Evolutionary conservation across 2,329 filamentous ascomycete genomes (phyloP).

Genomic region (Paradendryphiella salina): DNA sequence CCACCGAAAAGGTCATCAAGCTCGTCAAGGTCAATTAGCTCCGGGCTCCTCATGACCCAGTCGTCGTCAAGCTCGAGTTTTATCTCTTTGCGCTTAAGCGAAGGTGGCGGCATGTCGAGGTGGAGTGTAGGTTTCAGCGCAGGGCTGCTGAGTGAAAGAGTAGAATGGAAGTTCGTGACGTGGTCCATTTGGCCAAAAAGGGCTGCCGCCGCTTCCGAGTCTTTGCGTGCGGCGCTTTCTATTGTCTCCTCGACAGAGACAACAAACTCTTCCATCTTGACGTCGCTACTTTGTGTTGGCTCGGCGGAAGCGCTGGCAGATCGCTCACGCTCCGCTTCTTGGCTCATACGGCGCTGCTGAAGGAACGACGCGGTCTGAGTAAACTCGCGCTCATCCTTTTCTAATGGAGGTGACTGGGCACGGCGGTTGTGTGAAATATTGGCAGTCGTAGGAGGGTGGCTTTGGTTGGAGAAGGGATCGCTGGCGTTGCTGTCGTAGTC

Average conservation of each 20-base stretch:
- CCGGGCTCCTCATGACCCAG: conserved; percentile 66
- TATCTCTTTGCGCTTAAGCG: conserved; percentile 38
- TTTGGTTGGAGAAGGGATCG: conserved; percentile 61
- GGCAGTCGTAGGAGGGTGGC: conserved; percentile 47
- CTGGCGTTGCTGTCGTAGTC: conserved; percentile 74
- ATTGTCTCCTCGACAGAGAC: conserved; percentile 51
- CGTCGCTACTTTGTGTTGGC: conserved; percentile 33
- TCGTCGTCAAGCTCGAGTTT: conserved; percentile 39
- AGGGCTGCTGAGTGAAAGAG: conserved; percentile 50
- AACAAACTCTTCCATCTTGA: conserved; percentile 45
- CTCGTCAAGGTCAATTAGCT: conserved; percentile 90
- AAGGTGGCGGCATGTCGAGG: conserved; percentile 40
- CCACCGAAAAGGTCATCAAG: conserved; percentile 50
- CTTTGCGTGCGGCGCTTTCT: conserved; percentile 55
- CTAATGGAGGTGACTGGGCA: conserved; percentile 82
- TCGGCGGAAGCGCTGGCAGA: conserved; percentile 47
- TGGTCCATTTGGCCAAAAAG: conserved; percentile 54
- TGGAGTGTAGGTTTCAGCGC: conserved; percentile 48
- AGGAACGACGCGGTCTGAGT: conserved; percentile 91
- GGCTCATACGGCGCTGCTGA: conserved; percentile 59
- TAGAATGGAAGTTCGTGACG: conserved; percentile 44
- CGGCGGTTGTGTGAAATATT: conserved; percentile 64
- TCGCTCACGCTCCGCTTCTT: conserved; percentile 47
- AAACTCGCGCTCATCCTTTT: conserved; percentile 95
- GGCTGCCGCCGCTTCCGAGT: conserved; percentile 54